These are phyloP conservation scores for Byssochlamys sp. DNA, from an alignment of 2,329 filamentous ascomycete genomes.

Conservation along the genomic window DNA sequence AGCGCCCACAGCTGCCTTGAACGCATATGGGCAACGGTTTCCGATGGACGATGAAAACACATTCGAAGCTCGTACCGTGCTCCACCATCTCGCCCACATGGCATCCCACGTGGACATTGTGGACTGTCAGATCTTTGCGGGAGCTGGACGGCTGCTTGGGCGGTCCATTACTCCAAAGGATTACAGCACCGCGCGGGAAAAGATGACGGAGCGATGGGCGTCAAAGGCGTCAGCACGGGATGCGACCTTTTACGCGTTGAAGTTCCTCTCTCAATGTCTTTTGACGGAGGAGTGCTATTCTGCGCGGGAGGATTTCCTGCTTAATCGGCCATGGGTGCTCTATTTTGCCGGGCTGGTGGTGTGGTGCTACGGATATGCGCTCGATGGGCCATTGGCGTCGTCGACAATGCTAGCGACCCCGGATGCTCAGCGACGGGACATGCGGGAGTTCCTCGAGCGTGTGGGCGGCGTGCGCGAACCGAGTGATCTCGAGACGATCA, in stretches of 20 bases:
- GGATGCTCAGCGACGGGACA: conserved; percentile 62
- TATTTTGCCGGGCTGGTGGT: conserved; percentile 88
- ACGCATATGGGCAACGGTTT: conserved; percentile 17
- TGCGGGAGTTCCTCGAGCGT: conserved; percentile 66
- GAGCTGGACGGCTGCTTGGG: conserved; percentile 74
- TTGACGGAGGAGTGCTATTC: conserved; percentile 60
- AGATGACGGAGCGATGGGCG: conserved; percentile 85
- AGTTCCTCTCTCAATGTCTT: conserved; percentile 77
- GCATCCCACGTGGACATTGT: conserved; percentile 94
- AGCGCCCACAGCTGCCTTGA: conserved; percentile 16
- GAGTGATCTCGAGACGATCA: conserved; percentile 63
- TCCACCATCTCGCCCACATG: conserved; percentile 94
- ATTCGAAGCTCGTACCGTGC: conserved; percentile 76
- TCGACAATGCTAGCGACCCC: conserved; percentile 46
- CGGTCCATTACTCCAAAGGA: conserved; percentile 75
- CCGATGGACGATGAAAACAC: conserved; percentile 56
- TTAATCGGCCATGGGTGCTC: conserved; percentile 89
- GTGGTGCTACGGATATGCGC: conserved; percentile 86
- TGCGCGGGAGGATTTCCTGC: conserved; percentile 74
- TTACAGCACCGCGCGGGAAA: conserved; percentile 64
- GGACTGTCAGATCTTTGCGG: conserved; percentile 93
- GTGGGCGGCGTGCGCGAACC: conserved; percentile 65
- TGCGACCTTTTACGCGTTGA: conserved; percentile 82
- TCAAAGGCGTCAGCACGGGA: conserved; percentile 79
- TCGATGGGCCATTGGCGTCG: conserved; percentile 63